Evolutionary conservation across 495 filamentous ascomycete genomes (phyloP), one percentile per base, ranked within the genome.

Genomic region (Annulohypoxylon bovei): DNA sequence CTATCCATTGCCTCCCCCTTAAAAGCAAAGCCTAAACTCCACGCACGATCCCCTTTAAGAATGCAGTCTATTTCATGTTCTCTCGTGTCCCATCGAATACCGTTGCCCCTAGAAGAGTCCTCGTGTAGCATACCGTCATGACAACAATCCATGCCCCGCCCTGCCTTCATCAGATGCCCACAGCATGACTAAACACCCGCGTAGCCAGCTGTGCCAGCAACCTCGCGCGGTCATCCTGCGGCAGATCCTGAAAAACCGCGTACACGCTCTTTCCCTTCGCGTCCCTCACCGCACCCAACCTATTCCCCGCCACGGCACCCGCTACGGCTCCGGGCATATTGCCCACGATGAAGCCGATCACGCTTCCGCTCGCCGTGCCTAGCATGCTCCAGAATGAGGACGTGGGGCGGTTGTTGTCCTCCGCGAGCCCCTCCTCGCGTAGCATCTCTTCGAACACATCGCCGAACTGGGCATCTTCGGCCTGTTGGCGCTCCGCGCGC

Each of bases 371-470:
- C 8, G 96, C 68, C 2, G 93, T 93, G 11, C 95, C 95, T 8
- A 98, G 79, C 33, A 97, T 71, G 25, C 89, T 85, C 95, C 95
- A 99, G 76, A 98, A 94, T 65, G 89, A 90, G 20, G 88, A 84
- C 1, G 89, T 93, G 16, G 90, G 90, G 22, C 74, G 73, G 16
- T 82, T 79, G 40, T 73, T 81, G 6, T 72, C 77, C 18, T 87
- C 85, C 60, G 89, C 88, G 0, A 98, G 85, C 0, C 95, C 95
- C 76, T 98, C 91, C 71, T 99, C 95, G 33, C 91, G 88, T 79
- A 98, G 80, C 95, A 99, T 99, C 85, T 99, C 95, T 84, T 99
- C 96, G 75, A 99, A 99, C 2, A 93, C 91, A 66, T 88, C 86
- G 18, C 90, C 93, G 76, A 98, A 99, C 80, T 98, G 95, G 65